Percentiles rank a stretch among this genome's conserved stretches.
Evolutionary conservation across 202 grass and related monocot genomes (phyloP).

Genomic region (Musa balbisiana): DNA sequence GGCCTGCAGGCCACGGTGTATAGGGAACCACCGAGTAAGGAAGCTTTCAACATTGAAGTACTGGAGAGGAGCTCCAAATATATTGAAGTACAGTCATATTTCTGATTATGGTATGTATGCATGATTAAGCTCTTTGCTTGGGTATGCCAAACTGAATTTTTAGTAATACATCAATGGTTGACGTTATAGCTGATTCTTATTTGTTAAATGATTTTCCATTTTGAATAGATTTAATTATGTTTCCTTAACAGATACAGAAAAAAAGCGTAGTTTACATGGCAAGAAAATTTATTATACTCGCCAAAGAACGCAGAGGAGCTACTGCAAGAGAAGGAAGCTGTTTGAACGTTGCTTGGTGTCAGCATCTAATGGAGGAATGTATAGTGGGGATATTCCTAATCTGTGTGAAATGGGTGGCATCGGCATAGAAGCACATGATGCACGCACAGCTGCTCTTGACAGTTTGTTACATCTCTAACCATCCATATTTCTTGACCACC

Average conservation of each 20-base stretch:
- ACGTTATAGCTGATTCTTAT: background rate
- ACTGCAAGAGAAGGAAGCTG: constrained; percentile 87
- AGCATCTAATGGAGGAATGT: constrained; percentile 28
- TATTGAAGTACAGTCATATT: constrained; percentile 43
- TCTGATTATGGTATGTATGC: constrained; percentile 54
- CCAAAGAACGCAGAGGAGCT: constrained; percentile 82
- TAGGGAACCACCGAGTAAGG: constrained; percentile 45
- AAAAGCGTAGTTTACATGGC: constrained; percentile 44
- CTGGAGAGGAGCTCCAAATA: constrained; percentile 42
- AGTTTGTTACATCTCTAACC: constrained; percentile 38
- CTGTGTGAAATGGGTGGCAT: constrained; percentile 29
- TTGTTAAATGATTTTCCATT: background rate
- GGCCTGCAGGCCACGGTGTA: constrained; percentile 45
- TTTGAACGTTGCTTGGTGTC: constrained; percentile 42
- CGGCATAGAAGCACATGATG: constrained; percentile 29
- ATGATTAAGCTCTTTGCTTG: constrained; percentile 14
- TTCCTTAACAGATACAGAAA: constrained; percentile 51
- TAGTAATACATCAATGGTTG: too few relatives aligned
- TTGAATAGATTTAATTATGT: constrained; percentile 27
- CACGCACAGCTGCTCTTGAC: constrained; percentile 24
- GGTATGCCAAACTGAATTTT: constrained; percentile 12
- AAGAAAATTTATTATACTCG: constrained; percentile 83
- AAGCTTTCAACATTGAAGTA: constrained; percentile 57
- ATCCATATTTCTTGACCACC: background rate
- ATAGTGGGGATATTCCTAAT: constrained; percentile 22